A percentile compares a stretch with the other conserved stretches of the same genome.
phyloP scores from a whole-genome alignment of 2,329 filamentous ascomycete genomes.

The Neoascochyta sp. region DNA sequence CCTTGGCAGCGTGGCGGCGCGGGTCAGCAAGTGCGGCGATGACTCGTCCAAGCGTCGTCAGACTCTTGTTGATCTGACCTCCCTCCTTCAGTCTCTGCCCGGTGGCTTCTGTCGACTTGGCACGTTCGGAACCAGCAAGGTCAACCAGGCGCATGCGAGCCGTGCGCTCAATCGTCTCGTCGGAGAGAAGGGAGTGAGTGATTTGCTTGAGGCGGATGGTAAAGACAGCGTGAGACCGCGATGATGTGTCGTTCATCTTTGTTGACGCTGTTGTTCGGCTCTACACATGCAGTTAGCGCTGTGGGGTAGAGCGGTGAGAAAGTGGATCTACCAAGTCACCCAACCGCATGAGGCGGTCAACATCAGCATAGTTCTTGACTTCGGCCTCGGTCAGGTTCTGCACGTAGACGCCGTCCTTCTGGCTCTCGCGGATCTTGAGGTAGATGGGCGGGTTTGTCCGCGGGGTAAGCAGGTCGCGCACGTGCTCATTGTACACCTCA shows the following conservation, averaged over 20 bases:
- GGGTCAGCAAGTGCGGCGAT: conserved; percentile 82
- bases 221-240: conserved; percentile 93
- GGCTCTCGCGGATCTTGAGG: conserved; percentile 94
- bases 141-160: conserved; percentile 94
- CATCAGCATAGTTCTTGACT: conserved; percentile 80
- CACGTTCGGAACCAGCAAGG: conserved; percentile 88
- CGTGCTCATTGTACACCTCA: conserved; percentile 99
- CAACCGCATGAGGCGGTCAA: conserved; percentile 83
- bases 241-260: conserved; percentile 99
- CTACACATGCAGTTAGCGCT: conserved; percentile 3
- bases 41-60: conserved; percentile 90
- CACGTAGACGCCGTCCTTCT: conserved; percentile 91
- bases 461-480: conserved; percentile 85
- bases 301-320: not conserved
- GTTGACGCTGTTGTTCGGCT: conserved; percentile 89
- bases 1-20: conserved; percentile 48
- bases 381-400: conserved; percentile 94
- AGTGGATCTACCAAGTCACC: conserved; percentile 68
- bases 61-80: conserved; percentile 97
- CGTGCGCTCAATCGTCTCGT: conserved; percentile 92
- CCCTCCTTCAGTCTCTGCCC: conserved; percentile 87
- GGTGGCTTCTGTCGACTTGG: conserved; percentile 92
- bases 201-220: conserved; percentile 98
- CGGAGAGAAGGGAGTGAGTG: conserved; percentile 93
- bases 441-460: conserved; percentile 79